These are phyloP conservation scores for Talaromyces sp. DNA, from an alignment of 2,329 filamentous ascomycete genomes.

Conservation along the genomic window DNA sequence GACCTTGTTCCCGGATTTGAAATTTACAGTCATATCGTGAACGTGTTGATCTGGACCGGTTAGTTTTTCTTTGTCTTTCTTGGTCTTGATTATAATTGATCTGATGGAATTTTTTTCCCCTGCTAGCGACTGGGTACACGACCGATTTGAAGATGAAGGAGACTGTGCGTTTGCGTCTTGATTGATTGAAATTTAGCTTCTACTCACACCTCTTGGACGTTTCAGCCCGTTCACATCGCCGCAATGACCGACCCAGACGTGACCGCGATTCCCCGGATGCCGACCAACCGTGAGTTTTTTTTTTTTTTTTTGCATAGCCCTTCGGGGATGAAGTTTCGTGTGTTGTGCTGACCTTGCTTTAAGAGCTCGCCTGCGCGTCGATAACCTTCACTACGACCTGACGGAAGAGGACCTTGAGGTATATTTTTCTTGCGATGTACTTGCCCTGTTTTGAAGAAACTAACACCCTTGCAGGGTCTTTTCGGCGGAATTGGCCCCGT, in stretches of 20 bases:
- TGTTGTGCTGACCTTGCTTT: slow-evolving; percentile 34
- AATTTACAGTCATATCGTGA: slow-evolving; percentile 43
- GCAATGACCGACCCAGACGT: slow-evolving; percentile 34
- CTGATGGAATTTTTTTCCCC: slow-evolving; percentile 1
- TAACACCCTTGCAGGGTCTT: slow-evolving; percentile 56
- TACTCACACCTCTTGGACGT: slow-evolving; percentile 17
- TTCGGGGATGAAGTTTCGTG: too few species aligned
- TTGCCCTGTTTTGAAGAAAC: neutral
- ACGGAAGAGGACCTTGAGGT: slow-evolving; percentile 80
- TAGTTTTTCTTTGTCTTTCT: slow-evolving; percentile 15
- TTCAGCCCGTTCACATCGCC: slow-evolving; percentile 40
- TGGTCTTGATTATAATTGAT: neutral
- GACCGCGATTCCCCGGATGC: slow-evolving; percentile 33
- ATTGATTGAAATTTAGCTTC: slow-evolving; percentile 8
- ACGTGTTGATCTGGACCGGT: slow-evolving; percentile 44
- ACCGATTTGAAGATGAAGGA: slow-evolving; percentile 76
- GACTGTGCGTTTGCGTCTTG: slow-evolving; percentile 32
- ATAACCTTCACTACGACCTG: slow-evolving; percentile 90
- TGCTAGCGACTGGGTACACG: slow-evolving; percentile 84
- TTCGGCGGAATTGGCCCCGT: slow-evolving; percentile 75
- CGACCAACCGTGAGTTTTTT: slow-evolving; percentile 30
- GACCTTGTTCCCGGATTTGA: slow-evolving; percentile 35
- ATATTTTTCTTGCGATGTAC: slow-evolving; percentile 20
- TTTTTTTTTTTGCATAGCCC: neutral
- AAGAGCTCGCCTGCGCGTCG: slow-evolving; percentile 72